A percentile compares a stretch with the other conserved stretches of the same genome.
Conservation (phyloP, 2,329 filamentous ascomycete species). For the Phoma sp. region DNA sequence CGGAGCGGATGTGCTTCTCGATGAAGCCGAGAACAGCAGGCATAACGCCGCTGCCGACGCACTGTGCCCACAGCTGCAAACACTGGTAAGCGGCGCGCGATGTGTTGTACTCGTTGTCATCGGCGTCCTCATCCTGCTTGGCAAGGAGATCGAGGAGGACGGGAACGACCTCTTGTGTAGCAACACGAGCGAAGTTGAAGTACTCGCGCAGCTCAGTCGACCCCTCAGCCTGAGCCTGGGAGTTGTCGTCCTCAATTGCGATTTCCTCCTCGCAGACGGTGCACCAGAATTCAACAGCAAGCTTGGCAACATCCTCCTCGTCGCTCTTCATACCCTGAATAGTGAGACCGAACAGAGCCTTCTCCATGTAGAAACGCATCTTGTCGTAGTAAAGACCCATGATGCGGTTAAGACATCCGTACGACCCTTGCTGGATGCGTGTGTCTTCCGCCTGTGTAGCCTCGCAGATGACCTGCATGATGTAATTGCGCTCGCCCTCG, state of each 20-base stretch:
- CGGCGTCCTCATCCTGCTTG: slow-evolving; percentile 96
- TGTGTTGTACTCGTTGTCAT: slow-evolving; percentile 97
- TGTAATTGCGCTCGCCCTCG: slow-evolving; percentile 98
- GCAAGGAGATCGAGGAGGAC: slow-evolving; percentile 87
- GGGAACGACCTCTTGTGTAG: slow-evolving; percentile 91
- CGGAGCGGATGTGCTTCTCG: slow-evolving; percentile 83
- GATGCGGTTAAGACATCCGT: slow-evolving; percentile 96
- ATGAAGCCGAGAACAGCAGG: slow-evolving; percentile 88
- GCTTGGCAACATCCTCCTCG: slow-evolving; percentile 96
- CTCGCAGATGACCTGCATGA: slow-evolving; percentile 99
- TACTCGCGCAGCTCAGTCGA: slow-evolving; percentile 86
- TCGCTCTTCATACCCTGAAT: slow-evolving; percentile 98
- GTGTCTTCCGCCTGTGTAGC: slow-evolving; percentile 92
- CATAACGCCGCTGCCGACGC: slow-evolving; percentile 83
- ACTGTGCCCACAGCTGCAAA: slow-evolving; percentile 92
- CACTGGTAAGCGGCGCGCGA: slow-evolving; percentile 96
- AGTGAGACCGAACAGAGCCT: slow-evolving; percentile 95
- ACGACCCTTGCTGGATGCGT: slow-evolving; percentile 92
- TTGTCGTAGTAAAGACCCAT: slow-evolving; percentile 99
- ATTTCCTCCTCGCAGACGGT: slow-evolving; percentile 99
- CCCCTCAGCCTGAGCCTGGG: slow-evolving; percentile 72
- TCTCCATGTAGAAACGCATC: slow-evolving; percentile 99
- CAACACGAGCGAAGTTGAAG: slow-evolving; percentile 94
- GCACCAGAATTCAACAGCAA: slow-evolving; percentile 99
- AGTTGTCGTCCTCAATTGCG: slow-evolving; percentile 96